Percentiles rank a stretch among this genome's conserved stretches.
These are phyloP conservation scores for Pterocarpus macrocarpus DNA, from an alignment of 306 rosid species.

Conservation along the genomic window DNA sequence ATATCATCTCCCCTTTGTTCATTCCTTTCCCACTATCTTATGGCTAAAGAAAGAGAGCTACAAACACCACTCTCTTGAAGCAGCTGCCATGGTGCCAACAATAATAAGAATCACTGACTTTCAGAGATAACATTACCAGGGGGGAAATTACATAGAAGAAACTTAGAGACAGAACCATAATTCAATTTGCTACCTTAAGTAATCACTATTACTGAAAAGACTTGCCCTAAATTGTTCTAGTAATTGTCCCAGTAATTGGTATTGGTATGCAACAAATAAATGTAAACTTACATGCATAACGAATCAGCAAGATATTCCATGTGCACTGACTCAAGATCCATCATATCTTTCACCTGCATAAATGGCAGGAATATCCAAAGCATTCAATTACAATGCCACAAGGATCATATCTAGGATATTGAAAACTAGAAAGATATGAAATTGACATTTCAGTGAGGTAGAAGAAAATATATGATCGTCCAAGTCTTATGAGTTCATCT, in stretches of 20 bases:
- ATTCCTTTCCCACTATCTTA: background rate
- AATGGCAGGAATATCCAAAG: constrained; percentile 47
- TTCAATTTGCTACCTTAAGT: constrained; percentile 13
- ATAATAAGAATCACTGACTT: constrained; percentile 11
- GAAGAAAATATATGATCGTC: constrained; percentile 26
- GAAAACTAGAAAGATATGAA: constrained; percentile 21
- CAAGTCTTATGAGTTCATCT: background rate
- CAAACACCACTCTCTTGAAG: background rate
- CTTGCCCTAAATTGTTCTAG: background rate
- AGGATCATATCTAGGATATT: background rate
- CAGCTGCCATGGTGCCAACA: background rate
- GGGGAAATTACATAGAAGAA: constrained; percentile 12
- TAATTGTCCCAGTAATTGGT: constrained; percentile 29
- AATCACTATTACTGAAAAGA: constrained; percentile 22
- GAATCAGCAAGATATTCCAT: constrained; percentile 83
- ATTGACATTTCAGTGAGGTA: background rate
- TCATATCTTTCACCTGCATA: constrained; percentile 91
- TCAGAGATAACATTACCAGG: background rate
- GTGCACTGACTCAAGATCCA: constrained; percentile 95
- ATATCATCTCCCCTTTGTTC: background rate
- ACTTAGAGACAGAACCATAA: constrained; percentile 20
- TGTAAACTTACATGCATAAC: constrained; percentile 75
- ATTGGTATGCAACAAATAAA: constrained; percentile 29
- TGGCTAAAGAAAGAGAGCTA: background rate
- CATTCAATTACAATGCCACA: constrained; percentile 30